A percentile compares a stretch with the other conserved stretches of the same genome.
These are phyloP conservation scores for Begonia fuchsioides DNA, from an alignment of 306 rosid genomes.

Conservation along the genomic window DNA sequence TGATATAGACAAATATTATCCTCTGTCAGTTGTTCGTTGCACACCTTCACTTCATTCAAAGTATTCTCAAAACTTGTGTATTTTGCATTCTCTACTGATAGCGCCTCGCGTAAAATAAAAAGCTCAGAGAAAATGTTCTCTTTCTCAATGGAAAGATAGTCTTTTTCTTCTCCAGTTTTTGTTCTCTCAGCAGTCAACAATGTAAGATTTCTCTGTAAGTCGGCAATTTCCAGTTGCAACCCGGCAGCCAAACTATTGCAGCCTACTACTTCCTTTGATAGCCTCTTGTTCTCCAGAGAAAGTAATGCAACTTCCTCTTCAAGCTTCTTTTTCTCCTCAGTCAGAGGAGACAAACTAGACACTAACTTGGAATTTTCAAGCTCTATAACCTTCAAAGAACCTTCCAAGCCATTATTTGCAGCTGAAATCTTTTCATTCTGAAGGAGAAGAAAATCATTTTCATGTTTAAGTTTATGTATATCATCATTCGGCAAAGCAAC, in stretches of 20 bases:
- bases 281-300: slow-evolving; percentile 35
- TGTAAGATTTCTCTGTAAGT: slow-evolving; percentile 36
- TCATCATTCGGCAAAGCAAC: slow-evolving; percentile 30
- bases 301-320: slow-evolving; percentile 37
- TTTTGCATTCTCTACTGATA: slow-evolving; percentile 35
- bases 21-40: slow-evolving; percentile 47
- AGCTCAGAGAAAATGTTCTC: slow-evolving; percentile 35
- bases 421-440: slow-evolving; percentile 49
- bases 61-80: slow-evolving; percentile 35
- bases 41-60: slow-evolving; percentile 26
- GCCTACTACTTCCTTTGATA: slow-evolving; percentile 30
- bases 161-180: slow-evolving; percentile 43
- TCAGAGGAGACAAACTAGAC: slow-evolving; percentile 31
- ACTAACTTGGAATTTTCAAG: slow-evolving; percentile 41
- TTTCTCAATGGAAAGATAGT: slow-evolving; percentile 29
- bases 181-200: slow-evolving; percentile 34
- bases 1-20: slow-evolving; percentile 44
- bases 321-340: slow-evolving; percentile 35
- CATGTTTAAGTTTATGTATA: slow-evolving; percentile 36
- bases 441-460: slow-evolving; percentile 28
- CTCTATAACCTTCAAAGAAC: slow-evolving; percentile 31
- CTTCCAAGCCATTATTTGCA: slow-evolving; percentile 32
- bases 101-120: slow-evolving; percentile 35
- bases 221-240: slow-evolving; percentile 36
- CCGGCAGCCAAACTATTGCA: slow-evolving; percentile 33